Evolutionary conservation across 148 eudicot genomes (phyloP).

Genomic region (Nepenthes mirabilis): DNA sequence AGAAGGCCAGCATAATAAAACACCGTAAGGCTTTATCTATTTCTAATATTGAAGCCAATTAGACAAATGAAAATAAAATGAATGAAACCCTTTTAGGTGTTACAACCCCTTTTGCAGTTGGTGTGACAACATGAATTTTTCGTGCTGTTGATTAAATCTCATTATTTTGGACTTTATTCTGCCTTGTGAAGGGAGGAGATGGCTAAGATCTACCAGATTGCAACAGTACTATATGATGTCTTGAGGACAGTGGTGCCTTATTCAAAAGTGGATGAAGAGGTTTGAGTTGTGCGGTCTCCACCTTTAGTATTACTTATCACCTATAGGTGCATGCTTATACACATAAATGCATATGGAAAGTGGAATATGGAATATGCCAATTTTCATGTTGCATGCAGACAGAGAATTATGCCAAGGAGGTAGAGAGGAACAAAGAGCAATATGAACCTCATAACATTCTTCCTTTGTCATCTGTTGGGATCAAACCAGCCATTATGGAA

Average conservation of each 20-base stretch:
- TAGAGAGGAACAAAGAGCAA: slow-evolving; percentile 69
- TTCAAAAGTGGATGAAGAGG: slow-evolving; percentile 62
- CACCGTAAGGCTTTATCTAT: slow-evolving; percentile 48
- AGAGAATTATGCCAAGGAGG: slow-evolving; percentile 66
- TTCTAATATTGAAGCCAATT: neutral
- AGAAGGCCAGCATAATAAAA: slow-evolving; percentile 74
- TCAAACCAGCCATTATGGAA: slow-evolving; percentile 90
- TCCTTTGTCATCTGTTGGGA: slow-evolving; percentile 65
- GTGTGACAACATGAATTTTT: too few species aligned
- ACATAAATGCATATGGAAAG: too few species aligned
- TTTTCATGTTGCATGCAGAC: slow-evolving; percentile 27
- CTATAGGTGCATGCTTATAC: neutral
- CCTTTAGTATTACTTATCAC: neutral
- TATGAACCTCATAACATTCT: slow-evolving; percentile 82
- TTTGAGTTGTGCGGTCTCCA: slow-evolving; percentile 10
- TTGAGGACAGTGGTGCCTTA: slow-evolving; percentile 67
- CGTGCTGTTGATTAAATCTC: too few species aligned
- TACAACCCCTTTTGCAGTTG: too few species aligned
- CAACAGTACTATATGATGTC: slow-evolving; percentile 83
- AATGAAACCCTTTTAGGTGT: too few species aligned
- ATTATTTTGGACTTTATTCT: neutral
- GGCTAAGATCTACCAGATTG: slow-evolving; percentile 90
- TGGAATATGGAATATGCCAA: neutral
- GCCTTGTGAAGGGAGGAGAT: slow-evolving; percentile 69
- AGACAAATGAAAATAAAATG: too few species aligned